Evolutionary conservation across 2,329 filamentous ascomycete species (phyloP), one percentile per base, ranked within the genome.

Genomic region (Fusarium sterilihyphosum): DNA sequence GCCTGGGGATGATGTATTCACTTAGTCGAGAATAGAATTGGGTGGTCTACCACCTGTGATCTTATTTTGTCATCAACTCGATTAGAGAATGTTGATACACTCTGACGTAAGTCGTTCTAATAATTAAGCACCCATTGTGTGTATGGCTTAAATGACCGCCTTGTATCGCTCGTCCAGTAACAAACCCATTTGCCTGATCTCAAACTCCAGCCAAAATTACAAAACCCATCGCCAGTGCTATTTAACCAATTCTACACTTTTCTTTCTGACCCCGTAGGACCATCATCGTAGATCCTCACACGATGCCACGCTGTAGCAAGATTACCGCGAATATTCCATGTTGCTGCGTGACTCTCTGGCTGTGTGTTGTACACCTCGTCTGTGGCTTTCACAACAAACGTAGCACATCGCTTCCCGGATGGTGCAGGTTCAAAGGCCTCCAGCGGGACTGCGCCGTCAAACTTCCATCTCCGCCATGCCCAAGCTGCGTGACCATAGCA

Each of bases 241-340:
- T 65, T 43, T 16, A n/a, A 3, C 41, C 35, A 58, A 29, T 26
- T 52, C 29, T 37, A 59, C 49, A 3, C 40, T 29, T 12, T 58
- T 62, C 7, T 16, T 50, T 22, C 52, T 16, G 31, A 38, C 20
- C 58, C 61, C 10, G 43, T 68, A 3, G 77, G 67, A 60, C 81
- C 81, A 44, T 84, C 82, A 17, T 81, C 77, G 38, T 80, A 84
- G 7, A 85, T 76, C 53, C 78, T 81, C 7, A 92, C 84, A 6
- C 90, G 86, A 78, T 92, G 90, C 91, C 91, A 92, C 2, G 90
- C 90, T n/a, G 89, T 92, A 5, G 90, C 89, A 62, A 92, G 83
- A 78, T 92, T 92, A 1, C 91, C 91, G 5, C 90, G 84, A 41
- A 91, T 83, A 70, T 92, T 92, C 81, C 90, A 92, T 37, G 90